phyloP scores from a whole-genome alignment of 2,329 filamentous ascomycete genomes.

The Huntiella decipiens region DNA sequence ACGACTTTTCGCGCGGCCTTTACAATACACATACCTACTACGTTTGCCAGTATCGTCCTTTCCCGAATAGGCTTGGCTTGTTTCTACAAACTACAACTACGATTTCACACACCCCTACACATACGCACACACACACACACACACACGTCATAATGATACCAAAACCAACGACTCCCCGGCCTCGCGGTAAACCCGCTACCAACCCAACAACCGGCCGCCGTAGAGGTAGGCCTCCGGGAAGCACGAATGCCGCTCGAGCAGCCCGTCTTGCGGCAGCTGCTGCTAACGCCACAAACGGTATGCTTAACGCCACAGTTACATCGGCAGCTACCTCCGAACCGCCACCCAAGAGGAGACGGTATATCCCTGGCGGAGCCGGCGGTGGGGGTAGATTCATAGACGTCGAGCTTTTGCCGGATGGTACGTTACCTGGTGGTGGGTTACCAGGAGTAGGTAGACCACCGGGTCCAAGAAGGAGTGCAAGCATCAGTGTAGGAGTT shows the following conservation, averaged over 20 bases:
- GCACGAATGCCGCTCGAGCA: slow-evolving; percentile 23
- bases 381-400: slow-evolving; percentile 74
- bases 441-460: slow-evolving; percentile 17
- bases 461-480: slow-evolving; percentile 13
- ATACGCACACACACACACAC: background rate
- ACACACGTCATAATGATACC: slow-evolving; percentile 6
- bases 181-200: slow-evolving; percentile 22
- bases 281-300: slow-evolving; percentile 13
- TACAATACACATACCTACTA: too few relatives aligned
- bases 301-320: too few relatives aligned
- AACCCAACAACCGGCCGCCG: slow-evolving; percentile 22
- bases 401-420: slow-evolving; percentile 28
- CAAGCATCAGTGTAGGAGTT: slow-evolving; percentile 16
- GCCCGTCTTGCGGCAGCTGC: slow-evolving; percentile 19
- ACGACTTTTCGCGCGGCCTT: too few relatives aligned
- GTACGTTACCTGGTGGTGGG: background rate
- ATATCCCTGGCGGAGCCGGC: slow-evolving; percentile 71
- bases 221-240: slow-evolving; percentile 27
- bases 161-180: slow-evolving; percentile 13
- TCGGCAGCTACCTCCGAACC: slow-evolving; percentile 30
- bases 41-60: too few relatives aligned
- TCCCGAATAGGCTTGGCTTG: background rate
- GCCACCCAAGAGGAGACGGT: slow-evolving; percentile 52
- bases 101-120: background rate
- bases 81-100: background rate